These are phyloP conservation scores for Kazachstania taianensis DNA, from an alignment of 805 yeast species.

Conservation along the genomic window DNA sequence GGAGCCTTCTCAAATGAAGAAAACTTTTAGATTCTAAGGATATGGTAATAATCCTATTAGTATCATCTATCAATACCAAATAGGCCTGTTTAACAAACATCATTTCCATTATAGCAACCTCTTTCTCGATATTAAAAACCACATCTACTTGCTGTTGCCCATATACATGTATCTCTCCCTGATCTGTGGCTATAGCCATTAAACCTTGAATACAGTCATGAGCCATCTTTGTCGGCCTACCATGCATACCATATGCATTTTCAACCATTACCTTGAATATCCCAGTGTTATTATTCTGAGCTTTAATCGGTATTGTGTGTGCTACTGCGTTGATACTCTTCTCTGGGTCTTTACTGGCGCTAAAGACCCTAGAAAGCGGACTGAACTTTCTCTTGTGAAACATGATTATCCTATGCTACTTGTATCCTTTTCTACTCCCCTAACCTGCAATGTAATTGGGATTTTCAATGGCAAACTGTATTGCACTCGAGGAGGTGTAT, in stretches of 20 bases:
- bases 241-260: conserved; percentile 41
- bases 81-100: conserved; percentile 73
- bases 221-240: conserved; percentile 57
- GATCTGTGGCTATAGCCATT: conserved; percentile 66
- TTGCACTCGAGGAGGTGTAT: no score
- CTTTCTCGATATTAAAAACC: conserved; percentile 43
- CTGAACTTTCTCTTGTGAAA: background rate
- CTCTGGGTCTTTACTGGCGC: background rate
- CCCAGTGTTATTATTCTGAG: background rate
- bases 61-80: conserved; percentile 57
- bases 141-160: conserved; percentile 79
- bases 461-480: no score
- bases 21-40: conserved; percentile 57
- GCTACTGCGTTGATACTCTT: background rate
- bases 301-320: background rate
- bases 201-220: conserved; percentile 51
- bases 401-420: no score
- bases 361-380: conserved; percentile 1
- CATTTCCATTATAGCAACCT: conserved; percentile 43
- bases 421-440: no score
- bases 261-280: background rate
- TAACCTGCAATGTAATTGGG: no score
- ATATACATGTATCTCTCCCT: conserved; percentile 62
- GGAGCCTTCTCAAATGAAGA: conserved; percentile 37
- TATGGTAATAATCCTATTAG: conserved; percentile 53